Evolutionary conservation across 2,329 filamentous ascomycete species (phyloP), one percentile per base, ranked within the genome.

Genomic region (Arachnomyces sp.): DNA sequence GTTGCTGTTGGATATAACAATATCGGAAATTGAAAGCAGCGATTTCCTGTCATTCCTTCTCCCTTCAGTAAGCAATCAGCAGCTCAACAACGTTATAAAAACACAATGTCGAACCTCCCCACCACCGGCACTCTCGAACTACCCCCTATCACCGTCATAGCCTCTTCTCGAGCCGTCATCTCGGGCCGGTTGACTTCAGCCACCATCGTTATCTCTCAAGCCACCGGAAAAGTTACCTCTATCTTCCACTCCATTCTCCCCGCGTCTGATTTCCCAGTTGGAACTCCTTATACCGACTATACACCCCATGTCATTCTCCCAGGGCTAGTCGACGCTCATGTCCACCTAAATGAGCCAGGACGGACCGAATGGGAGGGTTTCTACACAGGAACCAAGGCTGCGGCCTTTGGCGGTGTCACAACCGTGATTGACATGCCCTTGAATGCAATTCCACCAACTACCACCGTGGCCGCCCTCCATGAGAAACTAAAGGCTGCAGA

Each of bases 351-450:
- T 57, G 92, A 98, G 67, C 92, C 92, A 1, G 92, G 92, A 31
- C 78, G 92, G 42, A 95, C 90, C 38, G 90, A 95, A 75, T 96
- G 92, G 92, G 92, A 98, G 60, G 92, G 92, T 8, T 98, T 98
- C 71, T 85, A 83, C 71, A 95, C 89, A 1, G 92, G 92, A 36
- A 96, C 92, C 16, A 78, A 86, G 53, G 92, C 92, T 28, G 92
- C 92, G 3, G 92, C 92, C 8, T 93, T 90, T 53, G 92, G 92
- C 31, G 92, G 92, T 53, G 92, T 96, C 17, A 98, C 92, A 3
- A 96, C 92, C 1, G 88, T 98, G 7, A 72, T 98, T 55, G 92
- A 96, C 65, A 98, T 98, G 92, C 92, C 92, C 28, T 66, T 96
- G 46, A 98, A 98, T 66, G 88, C 90, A 36, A 94, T 98, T 39